Evolutionary conservation across 1,284 basidiomycete species (phyloP).

Genomic region (Athelia sp.): DNA sequence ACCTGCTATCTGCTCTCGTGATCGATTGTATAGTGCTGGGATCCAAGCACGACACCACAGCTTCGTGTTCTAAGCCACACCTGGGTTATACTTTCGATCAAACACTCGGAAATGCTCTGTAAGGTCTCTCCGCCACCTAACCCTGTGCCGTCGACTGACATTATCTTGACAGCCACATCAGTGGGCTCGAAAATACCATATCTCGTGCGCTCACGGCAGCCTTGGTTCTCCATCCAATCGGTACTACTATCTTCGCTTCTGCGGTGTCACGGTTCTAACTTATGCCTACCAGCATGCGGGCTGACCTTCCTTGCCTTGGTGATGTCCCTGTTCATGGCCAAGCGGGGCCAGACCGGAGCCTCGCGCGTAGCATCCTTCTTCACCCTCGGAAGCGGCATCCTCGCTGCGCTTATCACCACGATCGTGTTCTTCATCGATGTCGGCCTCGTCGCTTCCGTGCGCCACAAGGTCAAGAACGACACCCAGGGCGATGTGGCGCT

Average conservation of each 20-base stretch:
- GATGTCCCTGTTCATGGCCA: constrained; percentile 41
- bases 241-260: constrained; percentile 23
- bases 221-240: constrained; percentile 38
- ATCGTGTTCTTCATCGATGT: constrained; percentile 51
- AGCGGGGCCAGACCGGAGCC: constrained; percentile 30
- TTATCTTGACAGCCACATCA: constrained; percentile 20
- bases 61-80: constrained; percentile 37
- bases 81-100: constrained; percentile 51
- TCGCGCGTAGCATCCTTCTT: constrained; percentile 27
- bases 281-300: constrained; percentile 34
- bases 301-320: constrained; percentile 48
- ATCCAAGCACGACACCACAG: constrained; percentile 27
- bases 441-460: constrained; percentile 42
- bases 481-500: constrained; percentile 35
- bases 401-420: constrained; percentile 42
- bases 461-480: constrained; percentile 34
- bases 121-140: constrained; percentile 18
- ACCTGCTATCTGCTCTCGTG: too few relatives aligned
- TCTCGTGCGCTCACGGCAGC: constrained; percentile 32
- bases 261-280: constrained; percentile 5
- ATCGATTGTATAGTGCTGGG: constrained; percentile 31
- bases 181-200: constrained; percentile 34
- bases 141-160: constrained; percentile 3
- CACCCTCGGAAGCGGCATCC: constrained; percentile 25
- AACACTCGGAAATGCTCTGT: constrained; percentile 39